Evolutionary conservation across 176 grass and related monocot species (phyloP), one percentile per base, ranked within the genome.

Genomic region (Panicum miliaceum): DNA sequence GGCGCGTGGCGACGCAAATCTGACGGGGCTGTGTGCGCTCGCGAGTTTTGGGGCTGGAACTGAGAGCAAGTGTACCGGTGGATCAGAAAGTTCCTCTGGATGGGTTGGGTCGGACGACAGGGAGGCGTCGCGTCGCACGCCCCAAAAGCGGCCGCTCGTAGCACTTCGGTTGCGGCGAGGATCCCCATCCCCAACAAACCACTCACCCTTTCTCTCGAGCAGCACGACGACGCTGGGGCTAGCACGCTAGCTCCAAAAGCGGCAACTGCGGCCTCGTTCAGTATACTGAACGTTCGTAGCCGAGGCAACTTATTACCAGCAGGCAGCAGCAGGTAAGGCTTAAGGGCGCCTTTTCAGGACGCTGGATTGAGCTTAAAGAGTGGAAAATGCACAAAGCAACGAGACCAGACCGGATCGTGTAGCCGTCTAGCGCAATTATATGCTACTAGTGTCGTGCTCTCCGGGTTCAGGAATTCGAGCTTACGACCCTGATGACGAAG

Each of bases 141-240:
- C 5, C 66, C 14, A 45, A 77, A n/a, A 77, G 78, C 71, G 0
- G 23, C 48, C 27, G 32, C 79, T 42, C 13, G n/a, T 57, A 32
- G 29, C 29, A 57, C 50, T 41, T 41, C 42, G 54, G 41, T 20
- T 27, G 40, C 0, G 41, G 84, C 41, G 74, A 64, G 52, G 68
- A 82, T 78, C 73, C 57, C 64, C 34, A 82, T 78, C 73, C 57
- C 64, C 34, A 71, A 52, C 64, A 23, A 71, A 71, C 79, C 72
- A 77, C 75, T 70, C 83, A 4, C 64, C 3, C 66, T 62, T 68
- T 66, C 82, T 64, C 81, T 68, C 82, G 50, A 78, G 41, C 53
- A 27, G 27, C 65, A 59, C 75, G 10, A 59, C 75, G 10, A 38
- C 83, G 8, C 38, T 0, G 12, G 40, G 40, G 12, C 51, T 71